Percentiles rank a stretch among this genome's conserved stretches.
Conservation (phyloP, 2,329 filamentous ascomycete species). For the Orbilia javanica region DNA sequence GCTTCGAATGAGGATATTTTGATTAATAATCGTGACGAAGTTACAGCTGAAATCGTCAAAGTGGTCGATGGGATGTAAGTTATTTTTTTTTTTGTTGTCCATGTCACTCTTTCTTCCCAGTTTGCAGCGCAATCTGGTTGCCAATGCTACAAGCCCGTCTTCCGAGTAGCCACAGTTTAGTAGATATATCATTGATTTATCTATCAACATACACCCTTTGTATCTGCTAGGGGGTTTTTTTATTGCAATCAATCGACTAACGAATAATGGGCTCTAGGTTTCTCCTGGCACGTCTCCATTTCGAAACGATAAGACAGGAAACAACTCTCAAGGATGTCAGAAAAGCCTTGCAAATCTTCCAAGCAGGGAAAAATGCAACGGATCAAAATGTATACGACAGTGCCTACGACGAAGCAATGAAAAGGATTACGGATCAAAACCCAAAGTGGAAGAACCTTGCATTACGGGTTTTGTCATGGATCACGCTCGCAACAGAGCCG, state of each 20-base stretch:
- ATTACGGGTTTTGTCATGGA: conserved; percentile 17
- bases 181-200: not conserved
- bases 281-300: conserved; percentile 66
- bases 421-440: conserved; percentile 1
- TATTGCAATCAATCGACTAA: not conserved
- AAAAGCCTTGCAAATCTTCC: conserved; percentile 63
- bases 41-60: conserved; percentile 8
- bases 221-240: too few species aligned
- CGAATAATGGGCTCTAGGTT: conserved; percentile 63
- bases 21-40: not conserved
- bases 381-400: conserved; percentile 59
- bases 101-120: too few species aligned
- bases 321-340: conserved; percentile 64
- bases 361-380: too few species aligned
- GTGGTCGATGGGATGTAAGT: conserved; percentile 35
- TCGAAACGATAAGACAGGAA: conserved; percentile 64
- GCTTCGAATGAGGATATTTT: not conserved
- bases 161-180: too few species aligned
- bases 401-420: conserved; percentile 27
- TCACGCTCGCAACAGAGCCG: conserved; percentile 12
- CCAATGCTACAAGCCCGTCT: too few species aligned
- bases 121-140: too few species aligned
- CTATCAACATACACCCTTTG: not conserved
- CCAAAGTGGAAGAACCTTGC: not conserved
- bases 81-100: not conserved